Percentiles rank a stretch among this genome's conserved stretches.
Evolutionary conservation across 495 filamentous ascomycete species (phyloP).

Genomic region (Talaromyces thailandensis): DNA sequence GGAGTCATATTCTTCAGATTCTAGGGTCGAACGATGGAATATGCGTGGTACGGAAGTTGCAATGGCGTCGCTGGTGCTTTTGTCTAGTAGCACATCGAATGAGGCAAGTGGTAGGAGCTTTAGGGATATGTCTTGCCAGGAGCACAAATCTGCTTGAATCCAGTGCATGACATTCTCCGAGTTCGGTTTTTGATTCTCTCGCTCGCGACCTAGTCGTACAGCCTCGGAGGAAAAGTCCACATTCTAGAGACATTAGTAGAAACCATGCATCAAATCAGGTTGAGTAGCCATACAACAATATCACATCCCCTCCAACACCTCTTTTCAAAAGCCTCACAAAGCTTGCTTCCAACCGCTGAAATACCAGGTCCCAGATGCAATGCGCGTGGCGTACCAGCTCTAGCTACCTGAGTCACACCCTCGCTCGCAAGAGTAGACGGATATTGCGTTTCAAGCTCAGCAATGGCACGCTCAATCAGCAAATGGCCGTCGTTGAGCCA

Average conservation of each 20-base stretch:
- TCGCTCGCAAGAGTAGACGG: background rate
- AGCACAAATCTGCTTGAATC: slow-evolving; percentile 25
- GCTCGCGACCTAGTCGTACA: slow-evolving; percentile 25
- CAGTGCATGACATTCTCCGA: slow-evolving; percentile 25
- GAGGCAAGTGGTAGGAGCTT: slow-evolving; percentile 16
- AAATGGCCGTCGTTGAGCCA: slow-evolving; percentile 33
- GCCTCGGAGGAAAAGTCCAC: slow-evolving; percentile 36
- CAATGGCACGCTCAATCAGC: slow-evolving; percentile 22
- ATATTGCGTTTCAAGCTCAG: slow-evolving; percentile 15
- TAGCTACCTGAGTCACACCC: background rate
- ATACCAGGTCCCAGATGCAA: slow-evolving; percentile 34
- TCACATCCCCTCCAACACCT: slow-evolving; percentile 22
- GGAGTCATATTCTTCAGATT: background rate
- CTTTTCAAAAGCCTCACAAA: slow-evolving; percentile 21
- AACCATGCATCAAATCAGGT: background rate
- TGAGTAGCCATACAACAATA: slow-evolving; percentile 24
- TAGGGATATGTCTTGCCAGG: slow-evolving; percentile 23
- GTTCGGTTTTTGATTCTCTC: slow-evolving; percentile 12
- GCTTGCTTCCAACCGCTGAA: slow-evolving; percentile 24
- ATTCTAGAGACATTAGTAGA: slow-evolving; percentile 16
- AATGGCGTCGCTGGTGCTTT: slow-evolving; percentile 37
- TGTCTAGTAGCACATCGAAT: slow-evolving; percentile 32
- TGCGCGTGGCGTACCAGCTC: slow-evolving; percentile 13
- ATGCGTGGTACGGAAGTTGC: slow-evolving; percentile 18
- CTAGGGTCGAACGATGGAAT: slow-evolving; percentile 8